Conservation (phyloP, 2,329 filamentous ascomycete species). For the Scedosporium apiospermum region DNA sequence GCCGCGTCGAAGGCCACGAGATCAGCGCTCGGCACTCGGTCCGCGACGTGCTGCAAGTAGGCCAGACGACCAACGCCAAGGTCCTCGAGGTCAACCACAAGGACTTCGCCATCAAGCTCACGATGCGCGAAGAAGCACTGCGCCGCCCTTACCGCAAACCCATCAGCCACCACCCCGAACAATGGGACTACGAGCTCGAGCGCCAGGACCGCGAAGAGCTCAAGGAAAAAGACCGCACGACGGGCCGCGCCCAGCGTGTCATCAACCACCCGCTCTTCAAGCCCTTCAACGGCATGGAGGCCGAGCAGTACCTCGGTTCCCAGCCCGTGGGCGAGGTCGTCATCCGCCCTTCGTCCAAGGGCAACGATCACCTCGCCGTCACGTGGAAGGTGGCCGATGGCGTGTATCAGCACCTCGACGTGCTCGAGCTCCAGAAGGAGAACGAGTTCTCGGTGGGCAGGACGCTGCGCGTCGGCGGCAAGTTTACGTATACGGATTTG, state of each 20-base stretch:
- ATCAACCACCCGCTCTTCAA: constrained; percentile 97
- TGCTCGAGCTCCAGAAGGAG: constrained; percentile 92
- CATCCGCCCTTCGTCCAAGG: constrained; percentile 90
- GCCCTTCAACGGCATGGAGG: constrained; percentile 84
- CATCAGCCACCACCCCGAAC: constrained; percentile 63
- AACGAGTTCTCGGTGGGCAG: constrained; percentile 92
- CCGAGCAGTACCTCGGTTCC: constrained; percentile 84
- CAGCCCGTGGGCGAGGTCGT: constrained; percentile 83
- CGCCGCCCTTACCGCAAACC: constrained; percentile 61
- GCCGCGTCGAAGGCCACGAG: constrained; percentile 73
- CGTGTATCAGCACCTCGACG: constrained; percentile 96
- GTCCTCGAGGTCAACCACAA: constrained; percentile 81
- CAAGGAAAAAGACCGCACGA: constrained; percentile 75
- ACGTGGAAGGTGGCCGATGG: constrained; percentile 97
- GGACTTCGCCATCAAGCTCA: constrained; percentile 73
- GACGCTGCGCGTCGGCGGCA: constrained; percentile 74
- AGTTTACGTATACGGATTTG: constrained; percentile 88
- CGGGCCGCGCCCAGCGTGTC: constrained; percentile 81
- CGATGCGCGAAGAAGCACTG: constrained; percentile 72
- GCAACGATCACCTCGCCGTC: constrained; percentile 86
- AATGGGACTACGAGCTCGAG: constrained; percentile 84
- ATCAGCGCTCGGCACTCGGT: constrained; percentile 65
- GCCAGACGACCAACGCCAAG: constrained; percentile 84
- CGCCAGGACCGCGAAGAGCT: constrained; percentile 71
- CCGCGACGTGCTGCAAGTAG: constrained; percentile 62